phyloP scores from a whole-genome alignment of 2,329 filamentous ascomycete species.

The Fusarium sp. region DNA sequence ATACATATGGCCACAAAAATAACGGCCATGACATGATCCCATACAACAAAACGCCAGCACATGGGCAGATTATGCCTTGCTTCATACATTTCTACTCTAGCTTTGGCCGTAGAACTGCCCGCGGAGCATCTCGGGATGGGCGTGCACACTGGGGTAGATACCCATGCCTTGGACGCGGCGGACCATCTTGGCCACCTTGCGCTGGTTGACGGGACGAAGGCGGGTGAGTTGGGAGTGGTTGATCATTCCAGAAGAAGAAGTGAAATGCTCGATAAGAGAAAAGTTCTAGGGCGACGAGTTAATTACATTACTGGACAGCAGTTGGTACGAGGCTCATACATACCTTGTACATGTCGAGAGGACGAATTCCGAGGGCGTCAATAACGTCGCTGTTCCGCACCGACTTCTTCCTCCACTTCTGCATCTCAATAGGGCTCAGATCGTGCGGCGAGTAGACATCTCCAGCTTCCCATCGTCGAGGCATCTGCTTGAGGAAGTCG shows the following conservation, averaged over 20 bases:
- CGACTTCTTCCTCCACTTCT: conserved; percentile 76
- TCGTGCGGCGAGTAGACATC: conserved; percentile 95
- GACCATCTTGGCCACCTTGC: conserved; percentile 92
- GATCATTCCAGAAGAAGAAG: conserved; percentile 86
- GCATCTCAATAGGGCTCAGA: conserved; percentile 79
- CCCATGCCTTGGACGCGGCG: conserved; percentile 88
- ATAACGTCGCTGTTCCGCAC: conserved; percentile 76
- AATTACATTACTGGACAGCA: conserved; percentile 2
- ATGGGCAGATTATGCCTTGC: conserved; percentile 10
- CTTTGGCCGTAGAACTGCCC: conserved; percentile 49
- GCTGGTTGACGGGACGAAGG: conserved; percentile 87
- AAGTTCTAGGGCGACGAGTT: conserved; percentile 75
- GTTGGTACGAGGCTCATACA: neutral
- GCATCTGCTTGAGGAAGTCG: conserved; percentile 71
- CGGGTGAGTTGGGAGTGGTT: conserved; percentile 80
- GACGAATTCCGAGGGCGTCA: conserved; percentile 82
- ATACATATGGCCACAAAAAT: conserved; percentile 49
- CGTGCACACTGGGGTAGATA: conserved; percentile 89
- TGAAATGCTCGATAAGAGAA: conserved; percentile 88
- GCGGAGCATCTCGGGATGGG: conserved; percentile 83
- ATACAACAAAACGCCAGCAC: conserved; percentile 27
- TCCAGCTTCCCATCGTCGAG: conserved; percentile 77
- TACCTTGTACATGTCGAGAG: conserved; percentile 89
- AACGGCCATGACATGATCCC: conserved; percentile 44
- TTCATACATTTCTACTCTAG: conserved; percentile 17